phyloP scores from a whole-genome alignment of 2,329 filamentous ascomycete genomes.

The Chaetomiaceae sp. region DNA sequence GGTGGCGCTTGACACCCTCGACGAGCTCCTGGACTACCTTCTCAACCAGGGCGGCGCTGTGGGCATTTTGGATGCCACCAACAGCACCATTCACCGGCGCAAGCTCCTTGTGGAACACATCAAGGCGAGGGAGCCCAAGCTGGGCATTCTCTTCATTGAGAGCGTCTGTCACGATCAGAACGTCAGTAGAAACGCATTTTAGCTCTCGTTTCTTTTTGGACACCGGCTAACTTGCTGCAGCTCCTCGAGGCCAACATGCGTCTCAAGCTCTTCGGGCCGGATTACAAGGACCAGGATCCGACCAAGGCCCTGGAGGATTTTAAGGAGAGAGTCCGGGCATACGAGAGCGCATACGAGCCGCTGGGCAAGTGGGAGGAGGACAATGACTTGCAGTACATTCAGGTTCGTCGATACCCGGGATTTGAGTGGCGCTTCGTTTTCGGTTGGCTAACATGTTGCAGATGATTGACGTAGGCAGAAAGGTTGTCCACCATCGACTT shows the following conservation, averaged over 20 bases:
- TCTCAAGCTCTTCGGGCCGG: constrained; percentile 88
- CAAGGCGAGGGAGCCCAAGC: constrained; percentile 72
- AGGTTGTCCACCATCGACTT: constrained; percentile 85
- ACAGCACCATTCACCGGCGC: constrained; percentile 84
- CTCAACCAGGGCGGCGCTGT: constrained; percentile 77
- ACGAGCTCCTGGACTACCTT: constrained; percentile 89
- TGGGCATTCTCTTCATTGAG: constrained; percentile 93
- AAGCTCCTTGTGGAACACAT: constrained; percentile 80
- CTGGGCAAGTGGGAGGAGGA: constrained; percentile 88
- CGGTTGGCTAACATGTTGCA: constrained; percentile 30
- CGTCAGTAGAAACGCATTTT: constrained; percentile 36
- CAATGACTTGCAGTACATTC: constrained; percentile 88
- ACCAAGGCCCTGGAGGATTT: constrained; percentile 81
- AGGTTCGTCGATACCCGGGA: constrained; percentile 41
- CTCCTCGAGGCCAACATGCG: constrained; percentile 95
- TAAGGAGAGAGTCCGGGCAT: constrained; percentile 84
- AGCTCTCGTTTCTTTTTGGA: neutral
- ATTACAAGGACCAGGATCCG: constrained; percentile 93
- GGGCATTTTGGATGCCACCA: constrained; percentile 94
- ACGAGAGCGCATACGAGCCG: constrained; percentile 90
- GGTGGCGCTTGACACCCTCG: constrained; percentile 84
- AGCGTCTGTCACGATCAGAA: constrained; percentile 83
- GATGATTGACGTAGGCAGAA: constrained; percentile 96
- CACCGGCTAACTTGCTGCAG: constrained; percentile 29
- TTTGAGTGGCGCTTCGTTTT: no score